Evolutionary conservation across 129 eudicot genomes (phyloP).

Genomic region (Escallonia rubra): DNA sequence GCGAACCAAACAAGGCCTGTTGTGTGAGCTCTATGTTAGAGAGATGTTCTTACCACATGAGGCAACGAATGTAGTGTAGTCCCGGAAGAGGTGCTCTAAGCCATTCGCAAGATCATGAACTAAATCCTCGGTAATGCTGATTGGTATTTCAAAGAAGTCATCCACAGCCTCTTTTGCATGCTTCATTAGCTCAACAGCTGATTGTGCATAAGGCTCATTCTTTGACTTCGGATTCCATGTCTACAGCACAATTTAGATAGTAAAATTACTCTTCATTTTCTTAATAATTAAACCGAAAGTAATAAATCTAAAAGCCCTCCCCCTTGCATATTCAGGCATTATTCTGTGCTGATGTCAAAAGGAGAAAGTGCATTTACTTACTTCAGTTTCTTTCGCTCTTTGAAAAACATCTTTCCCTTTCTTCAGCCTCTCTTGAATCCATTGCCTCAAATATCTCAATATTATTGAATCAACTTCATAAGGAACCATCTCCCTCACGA

Average conservation of each 20-base stretch:
- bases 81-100: slow-evolving; percentile 49
- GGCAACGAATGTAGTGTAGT: slow-evolving; percentile 60
- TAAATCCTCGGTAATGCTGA: slow-evolving; percentile 51
- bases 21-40: neutral
- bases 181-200: slow-evolving; percentile 68
- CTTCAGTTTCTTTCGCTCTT: slow-evolving; percentile 83
- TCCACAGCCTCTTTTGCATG: slow-evolving; percentile 57
- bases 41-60: slow-evolving; percentile 67
- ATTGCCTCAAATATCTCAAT: slow-evolving; percentile 46
- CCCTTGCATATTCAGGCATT: too few species aligned
- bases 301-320: too few species aligned
- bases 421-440: slow-evolving; percentile 63
- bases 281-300: too few species aligned
- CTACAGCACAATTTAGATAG: slow-evolving; percentile 17
- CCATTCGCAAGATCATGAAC: slow-evolving; percentile 68
- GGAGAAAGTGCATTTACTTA: slow-evolving; percentile 18
- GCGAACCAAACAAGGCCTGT: too few species aligned
- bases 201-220: slow-evolving; percentile 81
- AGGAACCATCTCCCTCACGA: slow-evolving; percentile 75
- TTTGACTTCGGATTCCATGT: slow-evolving; percentile 98
- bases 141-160: slow-evolving; percentile 69
- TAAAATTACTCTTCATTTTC: too few species aligned
- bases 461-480: slow-evolving; percentile 76
- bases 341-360: too few species aligned
- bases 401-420: slow-evolving; percentile 54